A percentile compares a stretch with the other conserved stretches of the same genome.
phyloP scores from a whole-genome alignment of 2,329 filamentous ascomycete species.

The Alternaria sp. region DNA sequence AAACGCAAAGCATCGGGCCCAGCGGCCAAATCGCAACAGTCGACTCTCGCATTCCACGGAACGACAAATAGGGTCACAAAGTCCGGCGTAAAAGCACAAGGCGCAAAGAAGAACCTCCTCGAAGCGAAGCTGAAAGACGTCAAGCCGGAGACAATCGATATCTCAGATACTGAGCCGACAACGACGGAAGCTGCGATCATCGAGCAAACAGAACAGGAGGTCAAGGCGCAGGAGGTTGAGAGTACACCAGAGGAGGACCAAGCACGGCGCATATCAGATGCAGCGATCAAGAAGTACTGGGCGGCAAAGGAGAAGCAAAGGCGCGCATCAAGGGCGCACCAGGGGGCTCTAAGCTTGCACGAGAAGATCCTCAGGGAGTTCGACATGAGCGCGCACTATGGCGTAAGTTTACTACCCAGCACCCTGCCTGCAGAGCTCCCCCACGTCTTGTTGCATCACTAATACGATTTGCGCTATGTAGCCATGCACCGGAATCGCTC shows the following conservation, averaged over 20 bases:
- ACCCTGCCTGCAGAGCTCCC: slow-evolving; percentile 29
- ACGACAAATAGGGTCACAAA: slow-evolving; percentile 65
- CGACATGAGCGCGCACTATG: slow-evolving; percentile 89
- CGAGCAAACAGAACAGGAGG: slow-evolving; percentile 47
- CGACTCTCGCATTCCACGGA: slow-evolving; percentile 68
- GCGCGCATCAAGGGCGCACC: slow-evolving; percentile 75
- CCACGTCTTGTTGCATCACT: slow-evolving; percentile 6
- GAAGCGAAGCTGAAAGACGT: slow-evolving; percentile 39
- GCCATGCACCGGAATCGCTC: slow-evolving; percentile 86
- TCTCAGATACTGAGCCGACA: slow-evolving; percentile 39
- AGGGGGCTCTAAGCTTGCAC: slow-evolving; percentile 70
- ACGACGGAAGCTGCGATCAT: slow-evolving; percentile 49
- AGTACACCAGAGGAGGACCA: slow-evolving; percentile 54
- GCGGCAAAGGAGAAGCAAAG: slow-evolving; percentile 71
- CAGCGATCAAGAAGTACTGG: slow-evolving; percentile 81
- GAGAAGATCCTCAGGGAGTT: slow-evolving; percentile 93
- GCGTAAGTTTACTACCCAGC: slow-evolving; percentile 64
- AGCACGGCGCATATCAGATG: slow-evolving; percentile 70
- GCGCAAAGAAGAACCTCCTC: slow-evolving; percentile 49
- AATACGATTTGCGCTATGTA: slow-evolving; percentile 48
- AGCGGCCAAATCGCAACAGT: slow-evolving; percentile 60
- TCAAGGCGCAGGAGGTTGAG: slow-evolving; percentile 27
- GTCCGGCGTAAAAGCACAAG: slow-evolving; percentile 48
- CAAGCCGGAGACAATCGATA: slow-evolving; percentile 28
- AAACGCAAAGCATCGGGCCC: slow-evolving; percentile 51